phyloP scores from a whole-genome alignment of 495 filamentous ascomycete species.

The Penicillium roqueforti region DNA sequence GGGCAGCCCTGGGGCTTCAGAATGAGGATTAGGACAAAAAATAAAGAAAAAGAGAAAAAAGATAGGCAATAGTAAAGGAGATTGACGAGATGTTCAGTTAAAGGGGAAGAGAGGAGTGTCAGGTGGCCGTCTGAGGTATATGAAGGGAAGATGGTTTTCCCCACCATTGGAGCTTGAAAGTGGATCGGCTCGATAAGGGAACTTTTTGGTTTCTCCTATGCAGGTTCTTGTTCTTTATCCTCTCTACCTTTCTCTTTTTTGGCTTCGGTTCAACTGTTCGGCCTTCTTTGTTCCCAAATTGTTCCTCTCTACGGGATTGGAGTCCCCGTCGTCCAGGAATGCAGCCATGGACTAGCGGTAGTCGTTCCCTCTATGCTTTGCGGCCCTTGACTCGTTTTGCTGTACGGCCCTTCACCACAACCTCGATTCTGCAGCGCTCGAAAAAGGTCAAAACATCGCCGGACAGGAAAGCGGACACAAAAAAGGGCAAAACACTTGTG shows the following conservation, averaged over 20 bases:
- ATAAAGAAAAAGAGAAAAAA: not conserved
- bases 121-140: conserved; percentile 27
- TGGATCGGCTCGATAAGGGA: conserved; percentile 30
- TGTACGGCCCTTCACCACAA: conserved; percentile 34
- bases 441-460: conserved; percentile 15
- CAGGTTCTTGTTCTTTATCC: too few relatives aligned
- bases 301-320: conserved; percentile 1
- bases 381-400: conserved; percentile 23
- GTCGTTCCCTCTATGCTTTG: conserved; percentile 35
- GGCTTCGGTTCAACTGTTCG: not conserved
- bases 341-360: conserved; percentile 38
- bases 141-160: conserved; percentile 28
- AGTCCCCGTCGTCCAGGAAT: conserved; percentile 22
- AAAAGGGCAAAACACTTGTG: not conserved
- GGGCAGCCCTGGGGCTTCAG: conserved; percentile 32
- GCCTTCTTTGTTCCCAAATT: not conserved
- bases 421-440: conserved; percentile 24
- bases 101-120: conserved; percentile 10
- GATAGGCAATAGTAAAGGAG: not conserved
- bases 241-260: not conserved
- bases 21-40: not conserved
- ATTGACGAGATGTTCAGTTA: not conserved
- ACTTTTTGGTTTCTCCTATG: conserved; percentile 4
- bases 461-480: not conserved
- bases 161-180: conserved; percentile 31